Evolutionary conservation across 2,329 filamentous ascomycete species (phyloP), one percentile per base, ranked within the genome.

Genomic region (Hymenoscyphus infarciens): DNA sequence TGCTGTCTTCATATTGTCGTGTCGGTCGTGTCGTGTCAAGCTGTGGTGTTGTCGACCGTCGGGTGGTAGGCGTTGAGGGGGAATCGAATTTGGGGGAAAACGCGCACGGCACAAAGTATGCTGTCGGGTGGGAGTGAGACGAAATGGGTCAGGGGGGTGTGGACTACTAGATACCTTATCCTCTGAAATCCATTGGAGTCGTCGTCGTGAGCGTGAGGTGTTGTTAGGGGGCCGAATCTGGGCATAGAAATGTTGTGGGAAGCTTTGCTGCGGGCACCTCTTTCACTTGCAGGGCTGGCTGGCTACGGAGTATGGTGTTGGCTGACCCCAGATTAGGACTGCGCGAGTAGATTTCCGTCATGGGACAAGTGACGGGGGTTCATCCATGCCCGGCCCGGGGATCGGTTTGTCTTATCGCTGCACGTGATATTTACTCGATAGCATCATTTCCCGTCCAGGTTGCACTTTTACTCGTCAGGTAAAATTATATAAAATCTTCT

Each of bases 1-100:
- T 64, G 69, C 65, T 15, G 73, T 73, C 68, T 73, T 75, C 74
- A 75, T 75, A 16, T 66, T 27, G 4, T 27, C 25, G 25, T 27
- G 25, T 27, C 25, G 25, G 25, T 27, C 25, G 25, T 27, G 25
- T 27, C 25, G 25, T 71, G 64, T 56, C 61, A 55, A 63, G 57
- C 61, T 63, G 63, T 63, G 59, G 65, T 65, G 64, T 64, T 57
- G 45, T 45, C 55, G 53, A 31, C 29, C 19, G 29, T n/a, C n/a
- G n/a, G n/a, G n/a, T 11, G 60, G 64, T 62, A 57, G 60, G 62
- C 45, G 58, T 63, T 42, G 64, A 65, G 58, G 61, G 66, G 61
- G 59, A 56, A 60, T 8, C n/a, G n/a, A n/a, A n/a, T n/a, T n/a
- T 62, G 54, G 60, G 67, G 66, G 67, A 64, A 64, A 61, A 65